phyloP scores from a whole-genome alignment of 306 rosid species.

The Acacia crassicarpa region DNA sequence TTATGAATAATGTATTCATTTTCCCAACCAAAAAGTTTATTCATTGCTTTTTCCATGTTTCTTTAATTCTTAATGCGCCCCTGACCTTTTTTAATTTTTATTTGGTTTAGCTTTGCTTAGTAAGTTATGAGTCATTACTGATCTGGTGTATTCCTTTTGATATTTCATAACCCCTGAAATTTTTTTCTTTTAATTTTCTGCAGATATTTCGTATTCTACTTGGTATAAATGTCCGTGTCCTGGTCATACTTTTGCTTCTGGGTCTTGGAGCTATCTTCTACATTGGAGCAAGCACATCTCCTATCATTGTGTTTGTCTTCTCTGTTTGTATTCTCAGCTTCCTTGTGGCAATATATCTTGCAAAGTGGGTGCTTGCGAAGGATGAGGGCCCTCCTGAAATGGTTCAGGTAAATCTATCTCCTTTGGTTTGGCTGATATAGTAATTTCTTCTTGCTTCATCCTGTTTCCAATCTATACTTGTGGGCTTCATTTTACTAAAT shows the following conservation, averaged over 20 bases:
- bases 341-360: conserved; percentile 69
- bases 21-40: background rate
- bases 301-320: conserved; percentile 85
- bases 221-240: conserved; percentile 76
- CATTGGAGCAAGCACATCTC: conserved; percentile 87
- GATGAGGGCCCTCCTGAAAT: conserved; percentile 99
- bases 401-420: conserved; percentile 75
- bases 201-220: conserved; percentile 82
- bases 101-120: background rate
- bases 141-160: background rate
- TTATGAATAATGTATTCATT: background rate
- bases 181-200: conserved; percentile 26
- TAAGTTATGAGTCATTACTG: background rate
- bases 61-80: background rate
- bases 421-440: conserved; percentile 22
- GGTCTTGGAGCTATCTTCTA: conserved; percentile 79
- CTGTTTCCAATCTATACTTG: background rate
- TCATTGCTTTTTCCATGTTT: background rate
- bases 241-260: conserved; percentile 62
- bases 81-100: background rate
- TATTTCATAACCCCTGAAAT: conserved; percentile 7
- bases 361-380: conserved; percentile 95
- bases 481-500: background rate
- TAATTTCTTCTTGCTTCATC: background rate
- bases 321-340: conserved; percentile 88